A percentile compares a stretch with the other conserved stretches of the same genome.
Evolutionary conservation across 805 yeast genomes (phyloP).

Genomic region (Yamadazyma philogaea): DNA sequence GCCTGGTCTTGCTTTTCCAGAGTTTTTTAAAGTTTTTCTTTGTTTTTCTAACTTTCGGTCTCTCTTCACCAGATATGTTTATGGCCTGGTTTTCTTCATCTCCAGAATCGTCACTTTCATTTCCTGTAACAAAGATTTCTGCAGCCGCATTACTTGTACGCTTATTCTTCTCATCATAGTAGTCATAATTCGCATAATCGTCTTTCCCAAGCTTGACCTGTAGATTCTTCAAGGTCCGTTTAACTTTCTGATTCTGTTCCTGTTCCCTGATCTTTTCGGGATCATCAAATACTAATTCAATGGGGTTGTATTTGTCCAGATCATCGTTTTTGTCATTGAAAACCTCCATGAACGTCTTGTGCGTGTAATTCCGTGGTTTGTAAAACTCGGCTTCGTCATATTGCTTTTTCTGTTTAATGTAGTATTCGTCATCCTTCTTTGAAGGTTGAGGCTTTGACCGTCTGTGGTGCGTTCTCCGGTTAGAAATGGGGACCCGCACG

Average conservation of each 20-base stretch:
- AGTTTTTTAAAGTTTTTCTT: conserved; percentile 14
- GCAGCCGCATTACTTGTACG: conserved; percentile 13
- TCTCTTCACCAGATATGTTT: conserved; percentile 10
- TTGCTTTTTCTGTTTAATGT: conserved; percentile 35
- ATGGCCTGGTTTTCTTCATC: conserved; percentile 8
- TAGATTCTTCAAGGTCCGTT: conserved; percentile 27
- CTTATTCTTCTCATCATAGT: conserved; percentile 21
- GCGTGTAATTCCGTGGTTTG: conserved; percentile 38
- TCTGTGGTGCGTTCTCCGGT: not conserved
- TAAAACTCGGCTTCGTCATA: conserved; percentile 28
- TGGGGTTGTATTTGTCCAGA: conserved; percentile 33
- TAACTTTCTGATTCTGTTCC: conserved; percentile 22
- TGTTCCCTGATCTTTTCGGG: conserved; percentile 18
- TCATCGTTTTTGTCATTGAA: conserved; percentile 31
- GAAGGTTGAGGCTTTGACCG: conserved; percentile 4
- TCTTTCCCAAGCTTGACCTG: conserved; percentile 29
- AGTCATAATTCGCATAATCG: conserved; percentile 34
- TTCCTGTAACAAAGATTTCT: conserved; percentile 21
- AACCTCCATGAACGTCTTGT: conserved; percentile 38
- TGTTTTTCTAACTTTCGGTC: conserved; percentile 16
- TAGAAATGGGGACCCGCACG: conserved; percentile 1
- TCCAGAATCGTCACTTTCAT: conserved; percentile 19
- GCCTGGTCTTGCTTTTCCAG: conserved; percentile 20
- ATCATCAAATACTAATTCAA: conserved; percentile 37
- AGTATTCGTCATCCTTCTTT: conserved; percentile 26